Evolutionary conservation across 2,329 filamentous ascomycete genomes (phyloP), one percentile per base, ranked within the genome.

Genomic region (Pseudogymnoascus verrucosus): DNA sequence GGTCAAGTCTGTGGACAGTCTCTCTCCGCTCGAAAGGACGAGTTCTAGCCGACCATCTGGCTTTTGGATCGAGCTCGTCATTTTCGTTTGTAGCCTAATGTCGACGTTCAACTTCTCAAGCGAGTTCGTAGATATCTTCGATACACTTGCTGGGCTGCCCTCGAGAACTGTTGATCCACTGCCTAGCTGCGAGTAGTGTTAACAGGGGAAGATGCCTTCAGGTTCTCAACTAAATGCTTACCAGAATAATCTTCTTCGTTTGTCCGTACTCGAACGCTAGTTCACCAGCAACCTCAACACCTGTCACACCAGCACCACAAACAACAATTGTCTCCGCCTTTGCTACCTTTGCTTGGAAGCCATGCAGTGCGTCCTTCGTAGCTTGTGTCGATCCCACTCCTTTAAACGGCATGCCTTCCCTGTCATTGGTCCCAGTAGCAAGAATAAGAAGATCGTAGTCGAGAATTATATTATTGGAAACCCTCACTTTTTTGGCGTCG

Each of bases 381-480:
- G 60, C 64, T 62, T 78, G 74, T 0, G 78, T 77, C 1, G 76
- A 76, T 4, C 71, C 76, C 8, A 79, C 66, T 19, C 71, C 72
- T 71, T 84, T 85, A 72, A 79, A 85, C 0, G 83, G 82, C 72
- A 80, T 75, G 65, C 70, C 72, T 4, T 75, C 77, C 21, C 69
- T 73, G 34, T 77, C 75, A 28, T 74, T 74, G 2, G 79, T 73
- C 6, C 84, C 84, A 2, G 84, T 86, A 8, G 83, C 82, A 47
- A 87, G 73, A 65, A 87, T 69, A 11, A 86, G 74, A 21, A 77
- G 78, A 67, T 84, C 77, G 68, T 86, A 87, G 19, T 65, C 65
- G 5, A 74, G 72, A n/a, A 68, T 67, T 11, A 36, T 59, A 51
- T 72, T 74, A 34, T 74, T 71, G 21, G 72, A 67, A 12, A 84